Percentiles rank a stretch among this genome's conserved stretches.
phyloP scores from a whole-genome alignment of 2,329 filamentous ascomycete species.

The Clarireedia homoeocarpa region DNA sequence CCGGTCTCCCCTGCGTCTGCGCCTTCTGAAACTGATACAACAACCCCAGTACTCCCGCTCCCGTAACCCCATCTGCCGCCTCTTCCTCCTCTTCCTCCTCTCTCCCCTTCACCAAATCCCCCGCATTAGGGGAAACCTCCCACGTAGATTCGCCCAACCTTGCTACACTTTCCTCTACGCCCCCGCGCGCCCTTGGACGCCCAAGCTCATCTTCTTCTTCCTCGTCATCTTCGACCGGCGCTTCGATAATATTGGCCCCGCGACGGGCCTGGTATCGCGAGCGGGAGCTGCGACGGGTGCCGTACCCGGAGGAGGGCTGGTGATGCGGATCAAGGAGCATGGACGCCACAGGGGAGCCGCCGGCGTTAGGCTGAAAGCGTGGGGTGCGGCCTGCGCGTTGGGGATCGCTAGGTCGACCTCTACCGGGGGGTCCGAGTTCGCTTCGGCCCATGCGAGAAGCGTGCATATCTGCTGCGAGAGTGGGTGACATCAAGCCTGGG shows the following conservation, averaged over 20 bases:
- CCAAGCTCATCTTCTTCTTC: slow-evolving; percentile 32
- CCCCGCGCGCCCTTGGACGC: slow-evolving; percentile 1
- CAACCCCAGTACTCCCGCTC: slow-evolving; percentile 54
- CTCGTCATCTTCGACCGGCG: slow-evolving; percentile 46
- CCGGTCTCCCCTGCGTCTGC: slow-evolving; percentile 40
- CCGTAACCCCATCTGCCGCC: slow-evolving; percentile 33
- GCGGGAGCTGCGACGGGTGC: slow-evolving; percentile 39
- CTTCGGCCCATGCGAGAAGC: slow-evolving; percentile 40
- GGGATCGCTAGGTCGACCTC: slow-evolving; percentile 28
- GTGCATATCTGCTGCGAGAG: slow-evolving; percentile 47
- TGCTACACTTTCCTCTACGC: slow-evolving; percentile 23
- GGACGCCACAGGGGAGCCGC: slow-evolving; percentile 55
- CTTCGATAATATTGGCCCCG: slow-evolving; percentile 44
- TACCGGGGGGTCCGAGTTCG: slow-evolving; percentile 37
- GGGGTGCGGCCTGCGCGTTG: slow-evolving; percentile 34
- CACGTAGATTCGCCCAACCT: slow-evolving; percentile 36
- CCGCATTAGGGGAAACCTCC: slow-evolving; percentile 32
- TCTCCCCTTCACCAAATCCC: slow-evolving; percentile 27
- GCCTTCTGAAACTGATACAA: slow-evolving; percentile 61
- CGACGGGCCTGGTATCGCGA: slow-evolving; percentile 37
- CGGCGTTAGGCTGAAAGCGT: slow-evolving; percentile 34
- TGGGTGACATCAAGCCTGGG: slow-evolving; percentile 60
- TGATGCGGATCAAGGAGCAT: slow-evolving; percentile 70
- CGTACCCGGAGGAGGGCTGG: slow-evolving; percentile 49
- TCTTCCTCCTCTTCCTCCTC: slow-evolving; percentile 40